Evolutionary conservation across 306 rosid species (phyloP).

Genomic region (Clitoria ternatea): DNA sequence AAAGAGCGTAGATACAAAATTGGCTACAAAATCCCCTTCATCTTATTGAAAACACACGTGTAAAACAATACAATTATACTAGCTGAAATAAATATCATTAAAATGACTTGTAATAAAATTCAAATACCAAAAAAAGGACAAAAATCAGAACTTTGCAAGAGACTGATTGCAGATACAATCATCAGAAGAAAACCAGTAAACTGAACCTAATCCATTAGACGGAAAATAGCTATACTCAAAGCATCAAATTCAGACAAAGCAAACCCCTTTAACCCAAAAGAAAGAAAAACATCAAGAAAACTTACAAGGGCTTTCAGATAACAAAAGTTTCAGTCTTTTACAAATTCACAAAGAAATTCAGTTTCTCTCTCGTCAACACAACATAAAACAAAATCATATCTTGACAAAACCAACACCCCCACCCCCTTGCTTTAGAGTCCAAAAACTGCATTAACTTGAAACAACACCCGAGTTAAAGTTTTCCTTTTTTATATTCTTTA

Average conservation of each 20-base stretch:
- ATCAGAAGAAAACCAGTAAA: constrained; percentile 25
- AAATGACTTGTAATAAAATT: constrained; percentile 30
- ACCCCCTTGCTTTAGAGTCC: constrained; percentile 10
- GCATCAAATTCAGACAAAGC: constrained; percentile 24
- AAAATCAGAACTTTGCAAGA: constrained; percentile 23
- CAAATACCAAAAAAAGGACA: constrained; percentile 18
- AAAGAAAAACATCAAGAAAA: constrained; percentile 15
- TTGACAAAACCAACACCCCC: constrained; percentile 11
- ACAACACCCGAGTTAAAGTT: constrained; percentile 24
- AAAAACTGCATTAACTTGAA: constrained; percentile 20
- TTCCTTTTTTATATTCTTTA: constrained; percentile 22
- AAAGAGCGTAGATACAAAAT: constrained; percentile 17
- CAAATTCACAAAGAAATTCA: constrained; percentile 21
- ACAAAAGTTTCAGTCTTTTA: constrained; percentile 12
- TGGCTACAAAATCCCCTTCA: constrained; percentile 30
- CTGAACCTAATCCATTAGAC: constrained; percentile 30
- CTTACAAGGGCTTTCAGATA: constrained; percentile 18
- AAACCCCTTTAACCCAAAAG: constrained; percentile 7
- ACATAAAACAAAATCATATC: constrained; percentile 1
- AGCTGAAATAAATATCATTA: constrained; percentile 17
- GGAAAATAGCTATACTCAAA: constrained; percentile 33
- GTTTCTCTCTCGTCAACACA: constrained; percentile 19
- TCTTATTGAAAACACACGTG: background rate
- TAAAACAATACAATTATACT: background rate
- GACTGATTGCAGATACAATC: constrained; percentile 21